A percentile compares a stretch with the other conserved stretches of the same genome.
Conservation (phyloP, 2,329 filamentous ascomycete genomes). For the Myriosclerotinia scirpicola region DNA sequence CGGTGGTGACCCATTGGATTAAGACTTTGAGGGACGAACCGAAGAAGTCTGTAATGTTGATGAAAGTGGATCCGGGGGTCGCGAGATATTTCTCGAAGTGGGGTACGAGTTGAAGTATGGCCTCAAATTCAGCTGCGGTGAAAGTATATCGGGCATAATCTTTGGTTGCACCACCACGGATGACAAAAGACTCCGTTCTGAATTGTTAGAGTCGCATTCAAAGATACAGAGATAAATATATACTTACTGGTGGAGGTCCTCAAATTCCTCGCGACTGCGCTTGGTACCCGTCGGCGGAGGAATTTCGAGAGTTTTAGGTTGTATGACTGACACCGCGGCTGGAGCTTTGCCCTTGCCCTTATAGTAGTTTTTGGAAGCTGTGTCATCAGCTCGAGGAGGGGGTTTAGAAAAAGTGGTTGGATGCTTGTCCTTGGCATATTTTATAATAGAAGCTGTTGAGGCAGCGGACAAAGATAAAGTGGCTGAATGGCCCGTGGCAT, state of each 20-base stretch:
- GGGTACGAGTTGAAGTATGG: neutral
- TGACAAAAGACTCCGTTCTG: neutral
- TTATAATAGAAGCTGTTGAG: neutral
- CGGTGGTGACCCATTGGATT: neutral
- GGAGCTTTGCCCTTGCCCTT: too few species aligned
- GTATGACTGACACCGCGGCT: neutral
- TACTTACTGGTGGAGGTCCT: neutral
- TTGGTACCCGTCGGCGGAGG: neutral
- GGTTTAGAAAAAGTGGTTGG: neutral
- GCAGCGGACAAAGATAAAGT: neutral
- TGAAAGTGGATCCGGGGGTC: neutral
- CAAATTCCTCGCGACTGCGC: neutral
- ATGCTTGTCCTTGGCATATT: neutral
- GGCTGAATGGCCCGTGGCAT: too few species aligned
- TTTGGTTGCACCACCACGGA: neutral
- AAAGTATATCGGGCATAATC: neutral
- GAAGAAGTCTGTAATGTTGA: neutral
- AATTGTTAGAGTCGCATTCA: neutral
- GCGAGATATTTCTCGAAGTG: neutral
- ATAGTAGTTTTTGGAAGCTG: rapidly evolving
- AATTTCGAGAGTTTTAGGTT: too few species aligned
- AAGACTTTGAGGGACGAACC: neutral
- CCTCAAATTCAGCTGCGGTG: neutral
- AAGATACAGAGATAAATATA: neutral
- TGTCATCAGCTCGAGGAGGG: neutral